Evolutionary conservation across 139 green algal species (phyloP), one percentile per base, ranked within the genome.

Genomic region (Tetratostichococcus sp.): DNA sequence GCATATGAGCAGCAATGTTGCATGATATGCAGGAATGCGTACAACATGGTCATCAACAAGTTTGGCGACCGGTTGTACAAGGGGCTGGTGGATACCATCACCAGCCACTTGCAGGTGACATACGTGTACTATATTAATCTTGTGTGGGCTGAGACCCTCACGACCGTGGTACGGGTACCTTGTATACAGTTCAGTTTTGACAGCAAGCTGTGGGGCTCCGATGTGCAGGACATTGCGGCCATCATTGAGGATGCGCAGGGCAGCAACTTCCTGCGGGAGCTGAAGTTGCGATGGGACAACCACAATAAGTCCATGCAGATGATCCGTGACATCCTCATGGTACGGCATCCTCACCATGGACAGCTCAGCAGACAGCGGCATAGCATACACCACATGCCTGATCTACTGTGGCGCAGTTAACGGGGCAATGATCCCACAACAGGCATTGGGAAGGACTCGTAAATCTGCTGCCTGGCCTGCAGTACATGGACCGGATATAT

Each of bases 41-140:
- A 99, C 89, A 98, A 98, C 84, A 97, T 99, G 94, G 96, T 99
- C 30, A 87, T 99, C 39, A 94, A 98, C 83, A 97, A 97, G 87
- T 93, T 93, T 77, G 96, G 96, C 4, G 89, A 96, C 59, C 79
- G 84, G 30, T 86, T 99, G 25, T 99, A 99, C 82, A 88, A 84
- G 1, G 94, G 92, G 3, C 82, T 99, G 35, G 83, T 88, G 23
- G 28, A 77, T 0, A 95, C 89, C 0, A 86, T 97, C 42, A 90
- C 77, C 14, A 30, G 58, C 1, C 94, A 98, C 81, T 78, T 99
- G 6, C 39, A 11, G 39, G 39, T 50, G 11, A 6, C 39, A 11
- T 21, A 50, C n/a, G n/a, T 50, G 39, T 11, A 50, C 8, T 50
- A 11, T 50, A n/a, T n/a, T n/a, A n/a, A n/a, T n/a, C n/a, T n/a